These are phyloP conservation scores for Solanum boliviense DNA, from an alignment of 257 asterid genomes.

Conservation along the genomic window DNA sequence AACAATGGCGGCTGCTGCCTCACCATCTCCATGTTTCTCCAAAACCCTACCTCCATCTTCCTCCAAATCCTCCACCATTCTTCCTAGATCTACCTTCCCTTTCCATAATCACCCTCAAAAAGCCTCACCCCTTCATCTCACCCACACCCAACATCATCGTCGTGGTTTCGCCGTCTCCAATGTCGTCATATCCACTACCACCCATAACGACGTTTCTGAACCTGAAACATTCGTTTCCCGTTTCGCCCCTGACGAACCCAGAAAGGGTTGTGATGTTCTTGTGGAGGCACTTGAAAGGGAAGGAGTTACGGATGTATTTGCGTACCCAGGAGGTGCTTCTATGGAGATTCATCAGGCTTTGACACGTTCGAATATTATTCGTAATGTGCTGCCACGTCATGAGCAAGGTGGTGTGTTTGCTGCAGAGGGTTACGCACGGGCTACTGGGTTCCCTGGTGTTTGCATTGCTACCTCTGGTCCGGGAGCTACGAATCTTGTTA, in stretches of 20 bases:
- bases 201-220: not conserved
- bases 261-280: conserved; percentile 6
- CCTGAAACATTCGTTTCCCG: not conserved
- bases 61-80: not conserved
- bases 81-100: not conserved
- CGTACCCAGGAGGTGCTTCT: conserved; percentile 7
- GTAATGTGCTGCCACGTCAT: conserved; percentile 5
- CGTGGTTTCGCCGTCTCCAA: not conserved
- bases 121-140: not conserved
- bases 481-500: conserved; percentile 6
- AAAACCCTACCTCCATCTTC: not conserved
- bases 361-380: not conserved
- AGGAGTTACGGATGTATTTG: conserved; percentile 2
- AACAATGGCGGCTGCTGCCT: not conserved
- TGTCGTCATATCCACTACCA: not conserved
- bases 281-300: conserved; percentile 3
- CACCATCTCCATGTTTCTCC: not conserved
- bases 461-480: conserved; percentile 9
- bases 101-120: not conserved
- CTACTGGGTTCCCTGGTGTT: conserved; percentile 3
- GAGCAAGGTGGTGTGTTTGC: conserved; percentile 9
- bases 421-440: conserved; percentile 8
- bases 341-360: conserved; percentile 8
- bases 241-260: conserved; percentile 3
- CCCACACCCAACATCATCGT: not conserved